Evolutionary conservation across 1,284 basidiomycete species (phyloP), one percentile per base, ranked within the genome.

Genomic region (Anthracocystis setariae): DNA sequence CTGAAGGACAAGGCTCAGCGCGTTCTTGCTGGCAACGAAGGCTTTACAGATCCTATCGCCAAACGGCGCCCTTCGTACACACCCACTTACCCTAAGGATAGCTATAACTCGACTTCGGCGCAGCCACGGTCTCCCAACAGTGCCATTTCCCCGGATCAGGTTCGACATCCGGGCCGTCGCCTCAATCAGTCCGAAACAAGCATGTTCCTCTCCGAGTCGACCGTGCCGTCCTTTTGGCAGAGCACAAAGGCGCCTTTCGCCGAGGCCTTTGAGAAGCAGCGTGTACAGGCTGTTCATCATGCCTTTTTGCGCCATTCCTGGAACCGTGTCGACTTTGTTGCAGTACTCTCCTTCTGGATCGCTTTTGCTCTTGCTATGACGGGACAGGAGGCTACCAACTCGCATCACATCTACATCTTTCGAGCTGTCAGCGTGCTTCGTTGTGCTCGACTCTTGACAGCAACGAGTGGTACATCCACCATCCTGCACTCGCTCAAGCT

Each of bases 401-500:
- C 77, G 7, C 84, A 88, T 48, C 93, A 96, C 83, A 88, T 96
- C 55, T 92, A 91, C 46, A 84, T 95, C 46, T 98, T 98, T 80
- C 88, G 94, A 29, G 94, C 94, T 0, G 84, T 98, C 80, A 93
- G 91, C 69, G 92, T 95, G 13, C 86, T 98, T 20, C 87, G 95
- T 60, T 91, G 89, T 2, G 89, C 92, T 5, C 87, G 95, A 59
- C 84, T 98, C 23, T 85, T 98, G 47, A 89, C 93, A 2, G 89
- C 97, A 50, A 97, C 94, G 1, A 90, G 89, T 65, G 95, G 95
- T 84, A 98, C 95, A n/a, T 71, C 75, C 89, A 97, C 94, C 0
- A 98, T 98, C 79, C 90, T 98, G 86, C 90, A 90, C 61, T 94
- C 92, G 10, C 86, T 98, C 65, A 98, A 98, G 85, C 90, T 89